phyloP scores from a whole-genome alignment of 2,329 filamentous ascomycete genomes.

The Paracoccidioides brasiliensis region DNA sequence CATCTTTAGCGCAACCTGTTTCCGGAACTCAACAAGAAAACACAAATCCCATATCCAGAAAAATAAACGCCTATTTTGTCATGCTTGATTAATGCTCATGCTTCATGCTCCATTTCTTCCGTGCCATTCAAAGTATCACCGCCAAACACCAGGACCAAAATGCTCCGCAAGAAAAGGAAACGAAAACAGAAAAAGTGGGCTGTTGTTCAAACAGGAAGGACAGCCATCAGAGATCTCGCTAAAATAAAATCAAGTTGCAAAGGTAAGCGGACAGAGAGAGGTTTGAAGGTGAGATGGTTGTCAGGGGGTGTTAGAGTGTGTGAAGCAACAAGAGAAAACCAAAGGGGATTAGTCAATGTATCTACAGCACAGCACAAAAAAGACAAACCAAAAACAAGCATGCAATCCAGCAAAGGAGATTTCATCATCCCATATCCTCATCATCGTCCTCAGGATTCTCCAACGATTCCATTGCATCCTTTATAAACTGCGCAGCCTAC shows the following conservation, averaged over 20 bases:
- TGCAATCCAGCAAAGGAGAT: not conserved
- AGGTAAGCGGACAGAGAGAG: not conserved
- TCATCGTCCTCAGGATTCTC: conserved; percentile 59
- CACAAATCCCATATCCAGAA: not conserved
- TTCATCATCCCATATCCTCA: conserved; percentile 35
- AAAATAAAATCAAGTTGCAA: not conserved
- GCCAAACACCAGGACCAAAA: not conserved
- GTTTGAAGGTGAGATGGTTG: not conserved
- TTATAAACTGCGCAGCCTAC: conserved; percentile 84
- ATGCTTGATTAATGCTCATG: conserved; percentile 1
- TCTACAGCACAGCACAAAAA: not conserved
- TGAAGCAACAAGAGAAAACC: too few species aligned
- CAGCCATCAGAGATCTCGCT: not conserved
- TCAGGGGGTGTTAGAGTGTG: not conserved
- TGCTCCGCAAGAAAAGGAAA: not conserved
- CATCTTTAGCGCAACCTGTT: not conserved
- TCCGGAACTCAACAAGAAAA: not conserved
- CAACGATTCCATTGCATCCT: conserved; percentile 87
- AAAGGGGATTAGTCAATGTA: not conserved
- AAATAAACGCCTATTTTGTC: not conserved
- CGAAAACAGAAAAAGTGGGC: too few species aligned
- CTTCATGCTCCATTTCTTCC: not conserved
- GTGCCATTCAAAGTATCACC: not conserved
- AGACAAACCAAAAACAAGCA: not conserved
- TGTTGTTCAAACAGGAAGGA: not conserved